Evolutionary conservation across 306 rosid genomes (phyloP).

Genomic region (Sphenostylis stenocarpa): DNA sequence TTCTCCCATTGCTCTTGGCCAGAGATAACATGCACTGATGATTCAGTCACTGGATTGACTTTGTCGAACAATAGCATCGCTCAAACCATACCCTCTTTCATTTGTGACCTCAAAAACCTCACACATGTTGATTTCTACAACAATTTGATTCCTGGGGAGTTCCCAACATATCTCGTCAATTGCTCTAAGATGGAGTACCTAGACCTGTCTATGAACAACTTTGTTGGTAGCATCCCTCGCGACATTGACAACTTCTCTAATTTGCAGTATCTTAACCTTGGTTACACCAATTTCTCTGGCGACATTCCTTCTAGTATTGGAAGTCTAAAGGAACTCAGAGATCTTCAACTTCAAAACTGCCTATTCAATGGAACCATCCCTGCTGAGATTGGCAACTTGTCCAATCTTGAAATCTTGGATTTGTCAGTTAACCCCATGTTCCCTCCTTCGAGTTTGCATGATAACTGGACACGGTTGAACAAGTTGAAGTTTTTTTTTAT

Average conservation of each 20-base stretch:
- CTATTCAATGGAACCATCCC: constrained; percentile 51
- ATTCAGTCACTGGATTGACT: constrained; percentile 45
- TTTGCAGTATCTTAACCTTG: constrained; percentile 49
- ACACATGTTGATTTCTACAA: constrained; percentile 34
- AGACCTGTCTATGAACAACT: constrained; percentile 49
- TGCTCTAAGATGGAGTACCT: constrained; percentile 59
- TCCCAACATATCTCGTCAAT: constrained; percentile 54
- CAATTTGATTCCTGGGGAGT: constrained; percentile 47
- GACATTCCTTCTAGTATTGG: constrained; percentile 61
- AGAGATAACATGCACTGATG: constrained; percentile 50
- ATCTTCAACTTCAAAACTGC: constrained; percentile 33
- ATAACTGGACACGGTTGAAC: constrained; percentile 45
- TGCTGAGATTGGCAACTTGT: constrained; percentile 57
- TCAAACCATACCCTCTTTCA: constrained; percentile 52
- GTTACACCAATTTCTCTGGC: constrained; percentile 48
- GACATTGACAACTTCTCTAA: constrained; percentile 43
- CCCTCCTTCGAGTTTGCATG: constrained; percentile 40
- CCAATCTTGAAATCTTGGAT: constrained; percentile 48
- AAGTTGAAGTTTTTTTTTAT: constrained; percentile 50
- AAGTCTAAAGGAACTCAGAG: constrained; percentile 39
- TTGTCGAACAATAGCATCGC: constrained; percentile 16
- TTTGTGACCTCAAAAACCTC: constrained; percentile 70
- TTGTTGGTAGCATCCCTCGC: constrained; percentile 51
- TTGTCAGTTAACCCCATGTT: constrained; percentile 29
- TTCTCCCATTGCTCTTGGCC: constrained; percentile 61